Evolutionary conservation across 768 basidiomycete genomes (phyloP), one percentile per base, ranked within the genome.

Genomic region (Pisolithus sp.): DNA sequence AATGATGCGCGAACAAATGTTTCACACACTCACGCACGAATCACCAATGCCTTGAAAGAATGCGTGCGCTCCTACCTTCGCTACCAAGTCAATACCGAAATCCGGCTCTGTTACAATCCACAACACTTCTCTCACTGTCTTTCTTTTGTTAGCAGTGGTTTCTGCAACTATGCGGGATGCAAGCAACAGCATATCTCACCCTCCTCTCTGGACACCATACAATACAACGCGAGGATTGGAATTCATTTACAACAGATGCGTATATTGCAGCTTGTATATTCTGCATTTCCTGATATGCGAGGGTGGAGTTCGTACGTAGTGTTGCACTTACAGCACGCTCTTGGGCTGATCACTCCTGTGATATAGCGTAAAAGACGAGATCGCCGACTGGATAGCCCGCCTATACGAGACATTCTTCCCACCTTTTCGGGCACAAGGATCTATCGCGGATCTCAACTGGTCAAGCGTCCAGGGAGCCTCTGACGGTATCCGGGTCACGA

Each of bases 341-440:
- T 20, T 4, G 24, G n/a, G 2, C 4, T 10, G 9, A 17, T 34
- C 36, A n/a, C 37, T 26, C 10, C 10, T n/a, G 17, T 49, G 4
- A 41, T 55, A 30, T 28, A 51, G 36, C 4, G 24, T 37, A 13
- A 36, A 48, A 23, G 13, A 0, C 13, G 55, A 53, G 13, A 46
- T 57, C 9, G 23, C 51, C 5, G 65, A 63, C 41, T 80, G 77
- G 76, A 63, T 82, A 7, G 57, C 55, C 4, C 69, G 65, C 24
- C 62, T 85, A 0, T 76, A 81, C 49, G 75, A 78, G 18, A 70
- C 74, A 1, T 46, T 84, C 6, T 70, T 74, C 53, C 83, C 84
- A 3, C 61, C 76, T 1, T 69, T 62, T 45, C 65, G 76, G 50
- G 50, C 61, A n/a, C 66, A 81, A 41, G 85, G 83, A 5, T 72